Evolutionary conservation across 169 alveolate genomes (phyloP).

Genomic region (Plasmodium sp.): DNA sequence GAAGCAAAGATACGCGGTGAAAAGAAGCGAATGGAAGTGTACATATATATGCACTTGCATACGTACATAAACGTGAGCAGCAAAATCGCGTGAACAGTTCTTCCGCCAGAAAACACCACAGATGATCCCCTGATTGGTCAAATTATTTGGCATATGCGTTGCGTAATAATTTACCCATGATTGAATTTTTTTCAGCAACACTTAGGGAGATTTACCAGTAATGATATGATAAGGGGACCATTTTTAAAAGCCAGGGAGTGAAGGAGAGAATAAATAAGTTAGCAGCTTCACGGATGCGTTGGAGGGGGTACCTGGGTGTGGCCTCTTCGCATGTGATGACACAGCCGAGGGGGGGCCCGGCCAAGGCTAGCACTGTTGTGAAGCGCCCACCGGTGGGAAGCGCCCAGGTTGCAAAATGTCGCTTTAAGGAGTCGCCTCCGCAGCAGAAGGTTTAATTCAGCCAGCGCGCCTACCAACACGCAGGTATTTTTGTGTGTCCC

Average conservation of each 20-base stretch:
- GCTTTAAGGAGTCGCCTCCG: not conserved
- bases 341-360: not conserved
- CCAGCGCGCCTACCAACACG: not conserved
- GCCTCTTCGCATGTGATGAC: not conserved
- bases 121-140: not conserved
- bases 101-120: not conserved
- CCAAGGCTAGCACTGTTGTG: not conserved
- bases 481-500: not conserved
- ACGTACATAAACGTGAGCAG: not conserved
- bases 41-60: not conserved
- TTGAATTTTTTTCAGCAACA: not conserved
- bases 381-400: not conserved
- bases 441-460: not conserved
- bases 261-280: not conserved
- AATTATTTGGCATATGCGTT: not conserved
- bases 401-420: not conserved
- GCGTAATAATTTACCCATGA: not conserved
- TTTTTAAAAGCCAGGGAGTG: not conserved
- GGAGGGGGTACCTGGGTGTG: not conserved
- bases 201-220: not conserved
- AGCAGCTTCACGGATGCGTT: slow-evolving; percentile 1
- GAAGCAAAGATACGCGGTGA: not conserved
- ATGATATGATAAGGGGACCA: not conserved
- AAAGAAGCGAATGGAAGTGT: not conserved
- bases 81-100: not conserved